A percentile compares a stretch with the other conserved stretches of the same genome.
These are phyloP conservation scores for Chlorencoelia australis DNA, from an alignment of 2,329 filamentous ascomycete genomes.

Conservation along the genomic window DNA sequence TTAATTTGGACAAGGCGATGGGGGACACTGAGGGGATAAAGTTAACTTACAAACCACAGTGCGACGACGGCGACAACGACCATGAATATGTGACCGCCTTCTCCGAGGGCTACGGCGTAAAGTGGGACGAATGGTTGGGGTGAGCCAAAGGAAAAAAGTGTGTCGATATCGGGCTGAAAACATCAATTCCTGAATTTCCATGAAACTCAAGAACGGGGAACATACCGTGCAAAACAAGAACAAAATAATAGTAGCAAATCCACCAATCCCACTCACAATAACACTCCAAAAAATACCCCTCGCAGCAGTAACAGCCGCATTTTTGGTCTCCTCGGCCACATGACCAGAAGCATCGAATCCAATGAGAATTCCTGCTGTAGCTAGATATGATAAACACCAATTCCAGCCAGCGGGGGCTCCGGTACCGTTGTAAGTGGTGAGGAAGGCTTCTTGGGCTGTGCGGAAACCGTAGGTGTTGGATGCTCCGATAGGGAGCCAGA, in stretches of 20 bases:
- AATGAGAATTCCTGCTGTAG: conserved; percentile 10
- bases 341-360: conserved; percentile 12
- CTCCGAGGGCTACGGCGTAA: conserved; percentile 9
- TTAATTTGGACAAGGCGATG: neutral
- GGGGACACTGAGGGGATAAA: neutral
- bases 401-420: conserved; percentile 8
- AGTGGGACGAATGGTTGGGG: conserved; percentile 12
- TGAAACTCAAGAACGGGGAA: neutral
- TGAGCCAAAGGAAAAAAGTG: conserved; percentile 6
- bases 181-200: neutral
- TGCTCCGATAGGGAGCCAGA: conserved; percentile 11
- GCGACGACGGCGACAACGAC: conserved; percentile 9
- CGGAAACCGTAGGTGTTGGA: conserved; percentile 10
- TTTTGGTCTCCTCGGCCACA: conserved; percentile 11
- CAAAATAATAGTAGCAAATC: conserved; percentile 9
- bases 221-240: conserved; percentile 11
- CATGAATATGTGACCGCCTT: conserved; percentile 8
- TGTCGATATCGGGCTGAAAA: conserved; percentile 6
- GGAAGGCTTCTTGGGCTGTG: conserved; percentile 9
- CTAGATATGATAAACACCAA: conserved; percentile 12
- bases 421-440: conserved; percentile 12
- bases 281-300: conserved; percentile 13
- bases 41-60: conserved; percentile 4
- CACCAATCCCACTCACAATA: conserved; percentile 8
- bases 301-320: conserved; percentile 9